Base-by-base conservation (phyloP, 441 rosid genomes). In the Adansonia grandidieri region DNA sequence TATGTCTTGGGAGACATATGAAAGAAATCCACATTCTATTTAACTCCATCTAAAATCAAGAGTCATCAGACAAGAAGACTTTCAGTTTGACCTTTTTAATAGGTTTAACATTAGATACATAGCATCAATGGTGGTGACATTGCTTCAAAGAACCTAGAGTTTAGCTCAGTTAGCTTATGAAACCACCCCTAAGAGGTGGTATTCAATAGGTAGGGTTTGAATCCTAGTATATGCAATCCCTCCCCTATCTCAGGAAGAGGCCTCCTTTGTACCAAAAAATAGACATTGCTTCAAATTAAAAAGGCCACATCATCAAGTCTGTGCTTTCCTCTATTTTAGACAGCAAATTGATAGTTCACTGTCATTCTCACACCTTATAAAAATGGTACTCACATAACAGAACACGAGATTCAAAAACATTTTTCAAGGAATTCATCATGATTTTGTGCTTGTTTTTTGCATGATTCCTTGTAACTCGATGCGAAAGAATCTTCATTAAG, bases 261-360 rank as follows among this genome's bases (percentile, higher is more conserved):
- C 42, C 42, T 37, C 42, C 42, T 37, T 37, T 37, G 42, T 37
- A 37, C 42, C 42, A 37, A 37, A 37, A 37, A 37, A 37, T 37
- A 45, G 32, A 44, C 28, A 45, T 9, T 17, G 54, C 48, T 45
- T 64, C 47, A 64, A 67, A 44, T 0, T 8, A 67, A 15, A 6
- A 44, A 67, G 32, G 32, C 28, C 32, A 42, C 7, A 44, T 15
- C 53, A 45, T 67, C 4, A 61, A 24, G 14, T 17, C 15, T 9
- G n/a, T 5, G 9, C 6, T 40, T 42, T 17, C 72, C 72, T 67
- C 14, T 4, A 19, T 42, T 67, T 19, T 44, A 6, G 47, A 44
- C 14, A 37, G 14, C 8, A 42, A 2, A 57, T 57, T 9, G 73
- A 90, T 65, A 40, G 48, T 65, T 65, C 6, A 40, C 19, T n/a